phyloP scores from a whole-genome alignment of 2,329 filamentous ascomycete species.

The Arthrocladium fulminans region DNA sequence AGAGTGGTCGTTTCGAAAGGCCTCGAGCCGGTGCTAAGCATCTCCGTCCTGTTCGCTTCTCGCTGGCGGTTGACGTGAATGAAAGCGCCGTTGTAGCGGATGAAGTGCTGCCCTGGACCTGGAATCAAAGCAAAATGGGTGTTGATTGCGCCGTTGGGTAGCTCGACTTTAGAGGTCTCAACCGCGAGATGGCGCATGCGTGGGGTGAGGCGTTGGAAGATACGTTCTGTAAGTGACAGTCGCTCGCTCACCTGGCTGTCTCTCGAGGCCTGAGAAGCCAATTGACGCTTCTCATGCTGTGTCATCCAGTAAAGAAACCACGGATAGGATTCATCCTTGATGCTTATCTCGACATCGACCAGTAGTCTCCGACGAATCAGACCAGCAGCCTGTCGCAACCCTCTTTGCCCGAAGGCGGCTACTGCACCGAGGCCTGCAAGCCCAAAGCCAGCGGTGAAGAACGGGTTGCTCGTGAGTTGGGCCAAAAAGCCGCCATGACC shows the following conservation, averaged over 20 bases:
- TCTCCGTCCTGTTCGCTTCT: slow-evolving; percentile 51
- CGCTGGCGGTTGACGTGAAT: slow-evolving; percentile 81
- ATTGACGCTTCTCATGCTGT: slow-evolving; percentile 59
- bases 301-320: slow-evolving; percentile 96
- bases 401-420: slow-evolving; percentile 70
- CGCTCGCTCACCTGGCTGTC: slow-evolving; percentile 27
- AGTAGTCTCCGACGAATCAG: slow-evolving; percentile 77
- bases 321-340: slow-evolving; percentile 83
- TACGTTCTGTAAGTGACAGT: slow-evolving; percentile 39
- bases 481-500: slow-evolving; percentile 31
- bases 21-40: slow-evolving; percentile 62
- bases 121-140: slow-evolving; percentile 84
- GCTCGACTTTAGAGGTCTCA: slow-evolving; percentile 53
- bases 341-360: slow-evolving; percentile 91
- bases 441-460: slow-evolving; percentile 63
- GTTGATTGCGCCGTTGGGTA: slow-evolving; percentile 58
- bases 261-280: slow-evolving; percentile 36
- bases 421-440: slow-evolving; percentile 80
- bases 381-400: slow-evolving; percentile 60
- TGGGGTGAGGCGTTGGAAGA: slow-evolving; percentile 51
- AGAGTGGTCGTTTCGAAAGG: slow-evolving; percentile 92
- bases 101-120: slow-evolving; percentile 78
- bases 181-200: slow-evolving; percentile 57
- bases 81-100: slow-evolving; percentile 79
- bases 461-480: slow-evolving; percentile 40